These are phyloP conservation scores for Alopecurus myosuroides DNA, from an alignment of 176 grass and related monocot species.

Conservation along the genomic window DNA sequence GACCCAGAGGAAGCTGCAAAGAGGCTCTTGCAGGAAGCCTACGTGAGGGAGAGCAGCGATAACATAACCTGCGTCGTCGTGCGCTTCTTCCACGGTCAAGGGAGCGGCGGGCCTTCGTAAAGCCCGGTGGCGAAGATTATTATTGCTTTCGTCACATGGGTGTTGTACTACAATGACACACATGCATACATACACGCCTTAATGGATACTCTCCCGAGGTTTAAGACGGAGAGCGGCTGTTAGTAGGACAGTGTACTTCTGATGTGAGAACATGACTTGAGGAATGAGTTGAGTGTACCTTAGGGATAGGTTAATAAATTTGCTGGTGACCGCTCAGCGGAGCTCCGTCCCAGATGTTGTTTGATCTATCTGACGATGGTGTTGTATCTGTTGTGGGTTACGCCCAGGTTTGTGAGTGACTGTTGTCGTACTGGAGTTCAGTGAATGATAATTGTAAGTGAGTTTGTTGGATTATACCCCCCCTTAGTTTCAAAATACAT, in stretches of 20 bases:
- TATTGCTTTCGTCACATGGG: background rate
- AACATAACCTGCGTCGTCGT: slow-evolving; percentile 57
- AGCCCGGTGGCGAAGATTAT: background rate
- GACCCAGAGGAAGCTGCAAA: slow-evolving; percentile 57
- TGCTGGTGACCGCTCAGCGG: background rate
- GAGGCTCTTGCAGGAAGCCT: slow-evolving; percentile 61
- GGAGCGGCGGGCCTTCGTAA: slow-evolving; percentile 36
- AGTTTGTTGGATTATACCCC: background rate
- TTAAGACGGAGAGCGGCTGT: background rate
- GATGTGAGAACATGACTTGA: background rate
- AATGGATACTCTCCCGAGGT: background rate
- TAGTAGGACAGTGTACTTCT: slow-evolving; percentile 27
- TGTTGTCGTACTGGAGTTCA: background rate
- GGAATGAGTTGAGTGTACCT: background rate
- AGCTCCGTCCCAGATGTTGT: slow-evolving; percentile 3
- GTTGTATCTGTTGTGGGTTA: slow-evolving; percentile 3
- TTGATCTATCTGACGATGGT: background rate
- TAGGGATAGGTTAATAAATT: slow-evolving; percentile 35
- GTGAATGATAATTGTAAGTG: background rate
- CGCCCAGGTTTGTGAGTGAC: background rate
- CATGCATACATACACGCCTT: background rate
- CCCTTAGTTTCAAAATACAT: too few species aligned
- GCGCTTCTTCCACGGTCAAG: slow-evolving; percentile 46
- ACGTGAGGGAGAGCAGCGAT: slow-evolving; percentile 56
- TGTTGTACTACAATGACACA: background rate